A percentile compares a stretch with the other conserved stretches of the same genome.
These are phyloP conservation scores for Chaetomium olivaceum DNA, from an alignment of 2,329 filamentous ascomycete species.

Conservation along the genomic window DNA sequence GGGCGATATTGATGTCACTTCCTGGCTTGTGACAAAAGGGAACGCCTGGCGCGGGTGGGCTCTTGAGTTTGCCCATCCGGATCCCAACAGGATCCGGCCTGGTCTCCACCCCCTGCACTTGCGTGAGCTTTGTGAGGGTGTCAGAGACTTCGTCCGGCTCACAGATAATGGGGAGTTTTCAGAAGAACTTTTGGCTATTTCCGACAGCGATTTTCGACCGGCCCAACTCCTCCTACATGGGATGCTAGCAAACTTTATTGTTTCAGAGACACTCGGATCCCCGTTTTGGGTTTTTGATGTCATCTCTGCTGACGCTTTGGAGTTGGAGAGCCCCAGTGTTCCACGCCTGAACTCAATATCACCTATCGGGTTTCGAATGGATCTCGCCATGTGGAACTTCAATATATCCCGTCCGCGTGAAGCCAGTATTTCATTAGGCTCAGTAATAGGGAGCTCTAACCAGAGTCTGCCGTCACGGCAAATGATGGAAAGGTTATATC, in stretches of 20 bases:
- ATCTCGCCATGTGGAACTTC: conserved; percentile 22
- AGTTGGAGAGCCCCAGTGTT: conserved; percentile 23
- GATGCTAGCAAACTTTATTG: conserved; percentile 25
- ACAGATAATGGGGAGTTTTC: conserved; percentile 20
- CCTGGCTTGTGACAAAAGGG: conserved; percentile 16
- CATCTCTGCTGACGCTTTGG: conserved; percentile 8
- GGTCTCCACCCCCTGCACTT: conserved; percentile 26
- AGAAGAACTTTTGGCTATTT: not conserved
- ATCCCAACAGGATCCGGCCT: conserved; percentile 14
- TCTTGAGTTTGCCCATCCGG: conserved; percentile 18
- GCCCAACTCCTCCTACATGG: conserved; percentile 22
- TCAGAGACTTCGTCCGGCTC: conserved; percentile 24
- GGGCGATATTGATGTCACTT: not conserved
- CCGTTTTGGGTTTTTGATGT: conserved; percentile 29
- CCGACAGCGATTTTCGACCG: not conserved
- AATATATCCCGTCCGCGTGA: conserved; percentile 1
- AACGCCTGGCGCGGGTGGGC: conserved; percentile 22
- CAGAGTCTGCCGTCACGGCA: conserved; percentile 13
- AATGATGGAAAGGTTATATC: conserved; percentile 21
- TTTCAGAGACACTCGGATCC: conserved; percentile 16
- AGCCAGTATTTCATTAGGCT: too few relatives aligned
- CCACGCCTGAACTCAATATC: conserved; percentile 12
- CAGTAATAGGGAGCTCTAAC: too few relatives aligned
- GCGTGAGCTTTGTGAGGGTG: conserved; percentile 22
- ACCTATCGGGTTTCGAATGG: conserved; percentile 21